Evolutionary conservation across 768 basidiomycete genomes (phyloP), one percentile per base, ranked within the genome.

Genomic region (Pisolithus tinctorius): DNA sequence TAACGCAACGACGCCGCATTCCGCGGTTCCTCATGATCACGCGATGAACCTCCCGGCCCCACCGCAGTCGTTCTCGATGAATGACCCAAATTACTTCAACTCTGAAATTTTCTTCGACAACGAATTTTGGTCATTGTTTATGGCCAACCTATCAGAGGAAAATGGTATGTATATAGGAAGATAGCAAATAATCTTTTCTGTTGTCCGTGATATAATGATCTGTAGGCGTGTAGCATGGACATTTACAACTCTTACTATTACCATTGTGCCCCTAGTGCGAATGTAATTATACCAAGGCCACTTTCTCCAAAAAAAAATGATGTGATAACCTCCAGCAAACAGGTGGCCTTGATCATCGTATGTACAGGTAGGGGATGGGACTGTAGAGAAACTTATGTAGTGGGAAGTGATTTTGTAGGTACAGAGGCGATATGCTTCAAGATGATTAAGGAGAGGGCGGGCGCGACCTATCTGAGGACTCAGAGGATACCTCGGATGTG

Each of bases 391-490:
- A 56, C 54, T 39, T 77, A 74, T 54, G 43, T 30, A 8, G 65
- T 68, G 8, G 78, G 79, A 31, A 80, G 69, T 26, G 79, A 77
- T 54, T 68, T 77, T 51, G 77, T 73, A 30, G 68, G 67, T 27
- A 79, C 69, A 1, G 75, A 71, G 23, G 66, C 59, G 45, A 76
- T 65, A n/a, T 69, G 70, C 10, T 64, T 70, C 48, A 75, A 71
- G 45, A 72, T 71, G 23, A 58, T 41, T 5, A 54, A 56, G 6
- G 56, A 44, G 13, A 53, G 14, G 53, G 49, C 8, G 31, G 36
- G 14, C 51, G 53, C 2, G 40, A 43, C 10, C 46, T 51, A 36
- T 43, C 27, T 34, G 48, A 45, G 16, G 55, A 51, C 20, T 25
- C 36, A 23, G 45, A 50, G 1, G 56, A 50, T 31, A 56, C 57